Conservation (phyloP, 2,329 filamentous ascomycete genomes). For the Leptographium galeiforme region DNA sequence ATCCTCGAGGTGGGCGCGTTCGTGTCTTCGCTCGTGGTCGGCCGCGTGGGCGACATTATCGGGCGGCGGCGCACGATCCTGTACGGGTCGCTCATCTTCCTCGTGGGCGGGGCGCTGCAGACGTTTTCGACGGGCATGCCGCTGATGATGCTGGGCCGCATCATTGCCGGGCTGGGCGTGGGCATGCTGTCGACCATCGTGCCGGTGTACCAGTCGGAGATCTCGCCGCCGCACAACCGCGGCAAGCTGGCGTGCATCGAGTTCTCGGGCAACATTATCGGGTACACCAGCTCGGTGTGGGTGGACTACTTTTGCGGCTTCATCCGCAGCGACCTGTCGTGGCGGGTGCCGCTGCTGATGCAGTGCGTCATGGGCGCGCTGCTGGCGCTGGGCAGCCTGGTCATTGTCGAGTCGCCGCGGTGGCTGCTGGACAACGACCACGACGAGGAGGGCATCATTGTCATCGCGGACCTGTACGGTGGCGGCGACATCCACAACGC, state of each 20-base stretch:
- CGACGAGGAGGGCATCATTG: constrained; percentile 94
- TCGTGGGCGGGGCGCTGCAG: constrained; percentile 72
- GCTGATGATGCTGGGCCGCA: constrained; percentile 78
- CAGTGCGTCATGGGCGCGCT: constrained; percentile 90
- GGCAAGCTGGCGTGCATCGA: constrained; percentile 95
- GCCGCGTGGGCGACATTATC: constrained; percentile 80
- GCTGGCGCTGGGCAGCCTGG: constrained; percentile 69
- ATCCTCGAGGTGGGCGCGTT: constrained; percentile 92
- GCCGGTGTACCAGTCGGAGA: constrained; percentile 87
- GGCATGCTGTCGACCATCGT: constrained; percentile 86
- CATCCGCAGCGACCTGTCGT: constrained; percentile 74
- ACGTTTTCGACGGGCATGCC: constrained; percentile 68
- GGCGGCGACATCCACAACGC: constrained; percentile 88
- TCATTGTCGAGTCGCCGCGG: constrained; percentile 93
- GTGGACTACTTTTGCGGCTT: constrained; percentile 95
- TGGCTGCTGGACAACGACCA: constrained; percentile 97
- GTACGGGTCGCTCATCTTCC: constrained; percentile 85
- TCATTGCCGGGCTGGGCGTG: constrained; percentile 74
- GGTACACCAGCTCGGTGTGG: constrained; percentile 94
- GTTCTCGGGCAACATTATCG: constrained; percentile 92
- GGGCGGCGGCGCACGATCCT: constrained; percentile 82
- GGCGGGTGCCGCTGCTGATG: constrained; percentile 80
- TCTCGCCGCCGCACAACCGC: constrained; percentile 89
- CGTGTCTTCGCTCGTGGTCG: constrained; percentile 74
- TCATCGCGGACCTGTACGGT: constrained; percentile 94